Evolutionary conservation across 306 rosid species (phyloP).

Genomic region (Psophocarpus tetragonolobus): DNA sequence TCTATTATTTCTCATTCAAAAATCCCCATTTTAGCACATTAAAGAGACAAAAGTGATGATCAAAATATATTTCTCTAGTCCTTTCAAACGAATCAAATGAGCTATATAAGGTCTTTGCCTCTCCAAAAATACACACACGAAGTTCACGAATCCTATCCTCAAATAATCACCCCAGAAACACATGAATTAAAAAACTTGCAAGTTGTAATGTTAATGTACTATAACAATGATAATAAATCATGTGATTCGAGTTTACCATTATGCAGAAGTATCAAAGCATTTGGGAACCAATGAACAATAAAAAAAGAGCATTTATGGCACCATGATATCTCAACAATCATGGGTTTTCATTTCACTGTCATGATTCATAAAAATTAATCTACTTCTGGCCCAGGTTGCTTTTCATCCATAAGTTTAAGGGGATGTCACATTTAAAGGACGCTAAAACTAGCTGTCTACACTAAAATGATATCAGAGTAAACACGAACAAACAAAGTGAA

Average conservation of each 20-base stretch:
- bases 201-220: neutral
- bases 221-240: neutral
- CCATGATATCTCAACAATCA: slow-evolving; percentile 25
- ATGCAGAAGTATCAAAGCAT: neutral
- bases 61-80: too few relatives aligned
- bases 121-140: neutral
- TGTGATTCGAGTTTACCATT: neutral
- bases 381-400: neutral
- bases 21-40: too few relatives aligned
- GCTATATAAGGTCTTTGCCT: neutral
- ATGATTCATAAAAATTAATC: slow-evolving; percentile 9
- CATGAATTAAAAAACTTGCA: neutral
- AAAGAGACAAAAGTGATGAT: too few relatives aligned
- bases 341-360: slow-evolving; percentile 4
- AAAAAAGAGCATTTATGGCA: slow-evolving; percentile 22
- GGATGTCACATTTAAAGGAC: neutral
- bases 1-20: too few relatives aligned
- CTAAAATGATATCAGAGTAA: neutral
- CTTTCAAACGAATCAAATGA: too few relatives aligned
- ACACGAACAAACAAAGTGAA: neutral
- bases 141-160: neutral
- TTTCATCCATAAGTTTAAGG: neutral
- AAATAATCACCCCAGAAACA: neutral
- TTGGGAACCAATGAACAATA: neutral
- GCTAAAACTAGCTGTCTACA: neutral